A percentile compares a stretch with the other conserved stretches of the same genome.
Conservation (phyloP, 352 stramenopile genomes). For the Globisporangium splendens region DNA sequence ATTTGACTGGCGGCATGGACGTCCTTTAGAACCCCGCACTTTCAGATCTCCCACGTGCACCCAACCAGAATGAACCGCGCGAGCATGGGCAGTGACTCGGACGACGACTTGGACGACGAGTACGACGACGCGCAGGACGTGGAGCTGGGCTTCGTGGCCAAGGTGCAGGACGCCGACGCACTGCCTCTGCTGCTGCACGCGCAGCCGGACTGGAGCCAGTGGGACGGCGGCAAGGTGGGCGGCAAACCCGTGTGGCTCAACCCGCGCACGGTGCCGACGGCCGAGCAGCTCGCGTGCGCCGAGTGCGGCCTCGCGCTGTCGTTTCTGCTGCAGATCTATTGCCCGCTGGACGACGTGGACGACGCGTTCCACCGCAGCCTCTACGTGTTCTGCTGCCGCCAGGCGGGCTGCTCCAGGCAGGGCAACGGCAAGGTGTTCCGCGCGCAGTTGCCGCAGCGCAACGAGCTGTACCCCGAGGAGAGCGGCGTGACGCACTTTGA, state of each 20-base stretch:
- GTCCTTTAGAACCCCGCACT: too few species aligned
- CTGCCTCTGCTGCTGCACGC: slow-evolving; percentile 36
- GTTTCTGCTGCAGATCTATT: slow-evolving; percentile 93
- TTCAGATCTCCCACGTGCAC: too few species aligned
- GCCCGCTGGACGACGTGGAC: slow-evolving; percentile 79
- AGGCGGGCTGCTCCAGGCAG: slow-evolving; percentile 43
- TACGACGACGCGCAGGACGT: slow-evolving; percentile 38
- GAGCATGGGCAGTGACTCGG: slow-evolving; percentile 30
- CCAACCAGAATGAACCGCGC: too few species aligned
- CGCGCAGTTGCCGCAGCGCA: slow-evolving; percentile 84
- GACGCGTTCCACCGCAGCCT: slow-evolving; percentile 92
- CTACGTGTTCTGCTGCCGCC: slow-evolving; percentile 92
- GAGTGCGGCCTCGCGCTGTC: slow-evolving; percentile 50
- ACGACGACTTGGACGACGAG: slow-evolving; percentile 37
- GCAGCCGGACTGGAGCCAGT: slow-evolving; percentile 76
- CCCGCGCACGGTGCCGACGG: slow-evolving; percentile 38
- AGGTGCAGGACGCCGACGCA: slow-evolving; percentile 22
- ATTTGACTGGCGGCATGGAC: too few species aligned
- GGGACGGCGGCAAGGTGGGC: slow-evolving; percentile 92
- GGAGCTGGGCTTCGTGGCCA: slow-evolving; percentile 74
- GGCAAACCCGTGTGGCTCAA: slow-evolving; percentile 88
- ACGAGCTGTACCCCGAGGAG: slow-evolving; percentile 86
- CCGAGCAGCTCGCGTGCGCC: slow-evolving; percentile 39
- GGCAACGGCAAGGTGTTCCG: slow-evolving; percentile 77
- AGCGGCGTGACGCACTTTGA: slow-evolving; percentile 31